phyloP scores from a whole-genome alignment of 2,329 filamentous ascomycete species.

The Trichophyton schoenleinii region DNA sequence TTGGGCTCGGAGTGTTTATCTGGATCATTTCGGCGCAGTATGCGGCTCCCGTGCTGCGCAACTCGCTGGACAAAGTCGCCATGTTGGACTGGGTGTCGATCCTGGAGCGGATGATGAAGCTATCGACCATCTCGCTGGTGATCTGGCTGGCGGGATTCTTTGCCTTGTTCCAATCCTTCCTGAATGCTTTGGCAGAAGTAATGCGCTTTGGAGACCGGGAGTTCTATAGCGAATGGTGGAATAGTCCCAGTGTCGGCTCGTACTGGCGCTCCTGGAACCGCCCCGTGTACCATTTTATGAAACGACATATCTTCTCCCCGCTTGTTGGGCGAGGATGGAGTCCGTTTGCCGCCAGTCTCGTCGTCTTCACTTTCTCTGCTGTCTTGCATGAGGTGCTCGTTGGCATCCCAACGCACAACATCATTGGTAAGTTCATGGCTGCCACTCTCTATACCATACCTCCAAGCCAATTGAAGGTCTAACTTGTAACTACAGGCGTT shows the following conservation, averaged over 20 bases:
- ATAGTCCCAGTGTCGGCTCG: conserved; percentile 66
- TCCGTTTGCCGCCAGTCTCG: conserved; percentile 54
- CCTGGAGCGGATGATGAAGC: conserved; percentile 78
- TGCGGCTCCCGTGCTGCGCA: conserved; percentile 74
- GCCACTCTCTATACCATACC: background rate
- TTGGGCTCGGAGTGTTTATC: conserved; percentile 72
- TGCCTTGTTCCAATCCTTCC: conserved; percentile 80
- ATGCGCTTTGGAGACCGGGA: conserved; percentile 82
- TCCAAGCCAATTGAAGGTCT: background rate
- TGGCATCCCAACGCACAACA: conserved; percentile 85
- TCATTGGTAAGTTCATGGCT: conserved; percentile 51
- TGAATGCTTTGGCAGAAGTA: conserved; percentile 85
- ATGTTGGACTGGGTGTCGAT: conserved; percentile 70
- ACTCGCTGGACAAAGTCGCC: conserved; percentile 79
- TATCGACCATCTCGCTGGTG: conserved; percentile 86
- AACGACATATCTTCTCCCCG: conserved; percentile 81
- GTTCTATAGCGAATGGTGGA: conserved; percentile 99
- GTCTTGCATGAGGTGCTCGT: conserved; percentile 85
- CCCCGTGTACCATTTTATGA: conserved; percentile 94
- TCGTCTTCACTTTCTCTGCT: conserved; percentile 80
- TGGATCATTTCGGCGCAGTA: conserved; percentile 95
- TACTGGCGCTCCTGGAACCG: conserved; percentile 99
- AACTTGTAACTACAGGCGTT: conserved; percentile 46
- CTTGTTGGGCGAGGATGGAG: conserved; percentile 74
- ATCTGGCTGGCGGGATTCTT: conserved; percentile 99